phyloP scores from a whole-genome alignment of 164 flowering plant species.

The Pachysandra terminalis region DNA sequence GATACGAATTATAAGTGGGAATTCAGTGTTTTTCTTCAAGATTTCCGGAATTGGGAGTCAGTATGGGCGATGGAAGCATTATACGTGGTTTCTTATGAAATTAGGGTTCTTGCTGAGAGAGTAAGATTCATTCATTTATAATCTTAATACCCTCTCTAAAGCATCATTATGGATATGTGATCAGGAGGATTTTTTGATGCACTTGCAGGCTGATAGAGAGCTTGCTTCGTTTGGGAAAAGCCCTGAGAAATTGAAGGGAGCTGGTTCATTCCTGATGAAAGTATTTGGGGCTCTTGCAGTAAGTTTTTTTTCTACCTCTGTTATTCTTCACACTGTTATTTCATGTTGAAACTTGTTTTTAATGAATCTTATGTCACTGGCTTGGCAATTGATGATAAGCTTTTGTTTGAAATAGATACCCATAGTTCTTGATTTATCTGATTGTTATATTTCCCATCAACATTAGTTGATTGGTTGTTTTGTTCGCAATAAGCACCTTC shows the following conservation, averaged over 20 bases:
- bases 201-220: conserved; percentile 84
- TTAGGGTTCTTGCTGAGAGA: conserved; percentile 92
- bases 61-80: conserved; percentile 95
- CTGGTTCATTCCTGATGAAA: conserved; percentile 98
- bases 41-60: conserved; percentile 95
- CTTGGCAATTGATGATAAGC: too few species aligned
- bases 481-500: background rate
- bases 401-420: too few species aligned
- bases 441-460: too few species aligned
- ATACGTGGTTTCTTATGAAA: conserved; percentile 71
- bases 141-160: background rate
- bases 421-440: too few species aligned
- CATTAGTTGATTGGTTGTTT: too few species aligned
- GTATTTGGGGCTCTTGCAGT: conserved; percentile 98
- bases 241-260: conserved; percentile 93
- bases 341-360: too few species aligned
- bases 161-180: background rate
- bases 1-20: conserved; percentile 12
- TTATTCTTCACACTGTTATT: background rate
- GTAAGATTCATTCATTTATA: conserved; percentile 30
- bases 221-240: conserved; percentile 72
- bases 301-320: conserved; percentile 21
- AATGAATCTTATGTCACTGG: too few species aligned
- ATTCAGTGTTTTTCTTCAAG: conserved; percentile 88
- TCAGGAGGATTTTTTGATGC: background rate